Percentiles rank a stretch among this genome's conserved stretches.
Evolutionary conservation across 108 stramenopile genomes (phyloP).

Genomic region (Licmophora abbreviata): DNA sequence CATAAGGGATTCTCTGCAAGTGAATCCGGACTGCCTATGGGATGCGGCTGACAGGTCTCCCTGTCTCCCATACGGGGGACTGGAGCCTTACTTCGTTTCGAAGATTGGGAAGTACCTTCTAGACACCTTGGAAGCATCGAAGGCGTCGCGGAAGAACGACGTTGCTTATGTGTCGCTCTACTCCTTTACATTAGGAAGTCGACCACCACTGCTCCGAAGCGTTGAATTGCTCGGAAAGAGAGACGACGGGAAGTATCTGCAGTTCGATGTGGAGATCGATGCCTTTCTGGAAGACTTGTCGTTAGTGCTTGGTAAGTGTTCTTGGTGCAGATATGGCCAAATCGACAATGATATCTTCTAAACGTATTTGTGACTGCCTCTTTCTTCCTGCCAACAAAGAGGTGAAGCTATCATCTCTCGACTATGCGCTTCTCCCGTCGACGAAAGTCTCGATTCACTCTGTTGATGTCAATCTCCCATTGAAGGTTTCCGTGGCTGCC

Average conservation of each 20-base stretch:
- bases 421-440: conserved; percentile 5
- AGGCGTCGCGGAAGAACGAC: not conserved
- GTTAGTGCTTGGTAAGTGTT: conserved; percentile 2
- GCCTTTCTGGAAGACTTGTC: not conserved
- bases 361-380: too few species aligned
- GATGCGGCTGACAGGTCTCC: too few species aligned
- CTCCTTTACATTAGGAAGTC: conserved; percentile 1
- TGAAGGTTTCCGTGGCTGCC: not conserved
- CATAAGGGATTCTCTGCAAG: not conserved
- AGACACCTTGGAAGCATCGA: not conserved
- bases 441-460: conserved; percentile 2
- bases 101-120: not conserved
- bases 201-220: not conserved
- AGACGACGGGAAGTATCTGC: not conserved
- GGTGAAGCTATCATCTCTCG: conserved; percentile 6
- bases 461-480: not conserved
- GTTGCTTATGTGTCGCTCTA: not conserved
- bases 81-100: conserved; percentile 6
- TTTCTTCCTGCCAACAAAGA: too few species aligned
- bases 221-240: not conserved
- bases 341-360: too few species aligned
- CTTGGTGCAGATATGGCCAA: too few species aligned
- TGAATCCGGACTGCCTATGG: too few species aligned
- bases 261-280: conserved; percentile 4
- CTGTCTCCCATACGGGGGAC: conserved; percentile 3